phyloP scores from a whole-genome alignment of 2,329 filamentous ascomycete species.

The Aspergillus quadrilineatus region DNA sequence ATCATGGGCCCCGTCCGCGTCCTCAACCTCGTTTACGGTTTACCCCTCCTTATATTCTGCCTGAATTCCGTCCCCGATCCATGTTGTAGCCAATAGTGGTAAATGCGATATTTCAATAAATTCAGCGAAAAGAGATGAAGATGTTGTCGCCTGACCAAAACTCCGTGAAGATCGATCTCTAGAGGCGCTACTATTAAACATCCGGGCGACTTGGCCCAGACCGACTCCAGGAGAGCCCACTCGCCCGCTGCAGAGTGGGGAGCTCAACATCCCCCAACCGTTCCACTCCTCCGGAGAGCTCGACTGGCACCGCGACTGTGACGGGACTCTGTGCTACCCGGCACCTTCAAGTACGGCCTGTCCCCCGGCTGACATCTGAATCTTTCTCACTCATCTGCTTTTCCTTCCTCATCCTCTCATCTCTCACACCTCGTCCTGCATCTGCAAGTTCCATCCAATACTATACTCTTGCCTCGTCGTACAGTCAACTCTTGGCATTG shows the following conservation, averaged over 20 bases:
- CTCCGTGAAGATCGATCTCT: constrained; percentile 5
- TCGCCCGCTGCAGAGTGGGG: constrained; percentile 5
- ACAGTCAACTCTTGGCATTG: constrained; percentile 10
- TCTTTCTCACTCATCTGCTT: constrained; percentile 3
- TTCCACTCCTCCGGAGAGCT: constrained; percentile 14
- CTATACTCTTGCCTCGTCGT: not conserved
- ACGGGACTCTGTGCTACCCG: not conserved
- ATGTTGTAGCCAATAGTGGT: constrained; percentile 2
- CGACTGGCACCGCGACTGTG: not conserved
- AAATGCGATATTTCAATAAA: not conserved
- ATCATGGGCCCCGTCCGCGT: constrained; percentile 1
- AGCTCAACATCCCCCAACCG: constrained; percentile 17
- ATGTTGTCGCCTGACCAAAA: constrained; percentile 1
- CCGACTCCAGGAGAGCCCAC: constrained; percentile 13
- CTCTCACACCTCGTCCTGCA: not conserved
- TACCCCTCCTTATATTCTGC: constrained; percentile 10
- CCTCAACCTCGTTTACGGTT: not conserved
- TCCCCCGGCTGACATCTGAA: constrained; percentile 9
- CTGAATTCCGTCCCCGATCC: not conserved
- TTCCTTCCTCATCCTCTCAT: constrained; percentile 1
- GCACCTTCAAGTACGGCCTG: constrained; percentile 15
- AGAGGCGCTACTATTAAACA: constrained; percentile 18
- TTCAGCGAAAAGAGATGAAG: not conserved
- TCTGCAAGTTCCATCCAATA: not conserved
- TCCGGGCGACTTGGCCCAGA: constrained; percentile 22